phyloP scores from a whole-genome alignment of 1,284 basidiomycete species.

The Boletellus sp. region DNA sequence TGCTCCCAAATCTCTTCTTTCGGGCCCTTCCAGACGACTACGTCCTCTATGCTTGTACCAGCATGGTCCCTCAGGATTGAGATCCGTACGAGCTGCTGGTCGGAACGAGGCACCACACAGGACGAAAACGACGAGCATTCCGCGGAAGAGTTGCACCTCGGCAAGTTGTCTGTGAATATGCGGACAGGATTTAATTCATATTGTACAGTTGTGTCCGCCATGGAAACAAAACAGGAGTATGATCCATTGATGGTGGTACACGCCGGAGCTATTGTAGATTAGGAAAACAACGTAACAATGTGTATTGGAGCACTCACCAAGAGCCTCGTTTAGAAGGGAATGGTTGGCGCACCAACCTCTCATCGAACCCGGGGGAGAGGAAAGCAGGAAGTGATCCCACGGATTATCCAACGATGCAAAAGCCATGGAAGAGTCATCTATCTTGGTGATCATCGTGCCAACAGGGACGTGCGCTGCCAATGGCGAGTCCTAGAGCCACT shows the following conservation, averaged over 20 bases:
- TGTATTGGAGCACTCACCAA: constrained; percentile 11
- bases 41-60: constrained; percentile 18
- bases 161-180: constrained; percentile 39
- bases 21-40: constrained; percentile 68
- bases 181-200: constrained; percentile 56
- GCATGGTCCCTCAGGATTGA: constrained; percentile 26
- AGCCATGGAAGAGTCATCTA: constrained; percentile 54
- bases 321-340: constrained; percentile 9
- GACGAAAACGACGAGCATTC: constrained; percentile 37
- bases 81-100: constrained; percentile 49
- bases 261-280: constrained; percentile 15
- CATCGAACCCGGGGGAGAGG: constrained; percentile 14
- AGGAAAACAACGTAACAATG: constrained; percentile 18
- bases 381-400: constrained; percentile 49
- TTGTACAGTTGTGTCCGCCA: constrained; percentile 19
- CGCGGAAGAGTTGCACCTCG: constrained; percentile 33
- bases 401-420: constrained; percentile 27
- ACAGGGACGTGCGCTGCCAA: constrained; percentile 47
- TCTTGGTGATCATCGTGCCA: constrained; percentile 50
- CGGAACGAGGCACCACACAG: constrained; percentile 48
- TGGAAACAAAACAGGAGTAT: constrained; percentile 45
- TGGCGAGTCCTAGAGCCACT: constrained; percentile 48
- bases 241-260: constrained; percentile 8
- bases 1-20: constrained; percentile 64
- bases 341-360: constrained; percentile 60